phyloP scores from a whole-genome alignment of 1,139 yeast species.

The Debaryomycetaceae sp. region DNA sequence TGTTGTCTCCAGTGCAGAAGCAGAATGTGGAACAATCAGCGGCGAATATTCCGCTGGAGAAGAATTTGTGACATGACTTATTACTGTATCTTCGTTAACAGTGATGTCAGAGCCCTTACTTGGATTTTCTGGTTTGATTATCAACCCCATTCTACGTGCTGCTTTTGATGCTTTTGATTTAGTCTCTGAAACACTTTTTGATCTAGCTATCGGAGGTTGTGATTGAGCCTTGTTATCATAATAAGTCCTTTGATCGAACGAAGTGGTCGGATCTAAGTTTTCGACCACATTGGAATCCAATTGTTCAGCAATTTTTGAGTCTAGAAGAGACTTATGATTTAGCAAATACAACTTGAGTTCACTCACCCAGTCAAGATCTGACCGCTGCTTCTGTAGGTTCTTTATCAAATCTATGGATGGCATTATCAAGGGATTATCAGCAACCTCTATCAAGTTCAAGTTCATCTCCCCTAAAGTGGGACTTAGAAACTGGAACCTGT shows the following conservation, averaged over 20 bases:
- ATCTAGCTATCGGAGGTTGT: slow-evolving; percentile 26
- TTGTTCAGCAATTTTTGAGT: slow-evolving; percentile 18
- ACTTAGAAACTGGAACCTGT: slow-evolving; percentile 56
- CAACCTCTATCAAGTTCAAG: slow-evolving; percentile 63
- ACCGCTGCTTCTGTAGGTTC: slow-evolving; percentile 32
- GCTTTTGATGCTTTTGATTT: slow-evolving; percentile 60
- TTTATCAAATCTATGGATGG: slow-evolving; percentile 44
- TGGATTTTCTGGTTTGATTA: slow-evolving; percentile 38
- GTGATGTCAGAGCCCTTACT: slow-evolving; percentile 6
- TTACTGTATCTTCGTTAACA: slow-evolving; percentile 1
- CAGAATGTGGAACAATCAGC: slow-evolving; percentile 15
- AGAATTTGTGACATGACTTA: slow-evolving; percentile 5
- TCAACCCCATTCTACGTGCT: slow-evolving; percentile 63
- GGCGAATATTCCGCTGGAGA: not conserved
- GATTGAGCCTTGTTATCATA: slow-evolving; percentile 1
- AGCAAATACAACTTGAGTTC: slow-evolving; percentile 44
- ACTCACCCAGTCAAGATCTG: slow-evolving; percentile 54
- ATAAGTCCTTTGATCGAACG: slow-evolving; percentile 3
- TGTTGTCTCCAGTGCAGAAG: slow-evolving; percentile 24
- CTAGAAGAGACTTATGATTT: slow-evolving; percentile 24
- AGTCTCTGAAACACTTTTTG: slow-evolving; percentile 58
- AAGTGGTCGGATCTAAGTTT: slow-evolving; percentile 10
- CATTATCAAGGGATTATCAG: slow-evolving; percentile 60
- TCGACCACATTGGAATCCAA: not conserved
- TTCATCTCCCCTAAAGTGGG: slow-evolving; percentile 52